phyloP scores from a whole-genome alignment of 2,329 filamentous ascomycete genomes.

The Pestalotiopsis sp. region DNA sequence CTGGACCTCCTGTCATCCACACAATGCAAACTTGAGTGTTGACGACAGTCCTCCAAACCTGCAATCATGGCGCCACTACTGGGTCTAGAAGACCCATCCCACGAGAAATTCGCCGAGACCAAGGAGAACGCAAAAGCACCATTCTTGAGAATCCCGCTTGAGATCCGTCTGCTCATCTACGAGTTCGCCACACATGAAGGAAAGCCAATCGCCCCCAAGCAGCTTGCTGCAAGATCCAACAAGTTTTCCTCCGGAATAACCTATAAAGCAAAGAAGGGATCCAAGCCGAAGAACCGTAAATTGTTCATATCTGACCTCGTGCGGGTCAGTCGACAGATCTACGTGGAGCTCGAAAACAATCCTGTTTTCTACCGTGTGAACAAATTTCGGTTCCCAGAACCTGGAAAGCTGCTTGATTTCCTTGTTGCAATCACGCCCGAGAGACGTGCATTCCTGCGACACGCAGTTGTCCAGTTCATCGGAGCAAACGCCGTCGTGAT shows the following conservation, averaged over 20 bases:
- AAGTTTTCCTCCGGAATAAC: constrained; percentile 13
- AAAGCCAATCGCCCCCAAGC: neutral
- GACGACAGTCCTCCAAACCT: neutral
- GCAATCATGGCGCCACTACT: neutral
- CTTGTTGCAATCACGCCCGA: constrained; percentile 1
- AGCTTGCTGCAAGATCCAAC: constrained; percentile 8
- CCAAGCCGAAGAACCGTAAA: neutral
- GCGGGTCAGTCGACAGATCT: constrained; percentile 9
- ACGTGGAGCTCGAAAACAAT: constrained; percentile 11
- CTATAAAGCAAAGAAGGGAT: too few relatives aligned
- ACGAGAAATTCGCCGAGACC: neutral
- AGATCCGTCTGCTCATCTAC: constrained; percentile 15
- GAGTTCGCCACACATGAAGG: constrained; percentile 4
- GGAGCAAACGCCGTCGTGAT: too few relatives aligned
- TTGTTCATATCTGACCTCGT: neutral
- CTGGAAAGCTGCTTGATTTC: neutral
- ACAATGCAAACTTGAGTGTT: neutral
- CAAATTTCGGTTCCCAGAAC: constrained; percentile 5
- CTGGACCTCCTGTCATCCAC: neutral
- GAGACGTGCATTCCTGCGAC: constrained; percentile 1
- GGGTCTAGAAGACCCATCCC: neutral
- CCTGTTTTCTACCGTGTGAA: constrained; percentile 18
- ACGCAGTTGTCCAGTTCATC: too few relatives aligned
- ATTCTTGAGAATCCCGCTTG: neutral
- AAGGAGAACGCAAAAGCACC: neutral